Base-by-base conservation (phyloP, 2,329 filamentous ascomycete genomes). In the Colletotrichum ledebouriae region DNA sequence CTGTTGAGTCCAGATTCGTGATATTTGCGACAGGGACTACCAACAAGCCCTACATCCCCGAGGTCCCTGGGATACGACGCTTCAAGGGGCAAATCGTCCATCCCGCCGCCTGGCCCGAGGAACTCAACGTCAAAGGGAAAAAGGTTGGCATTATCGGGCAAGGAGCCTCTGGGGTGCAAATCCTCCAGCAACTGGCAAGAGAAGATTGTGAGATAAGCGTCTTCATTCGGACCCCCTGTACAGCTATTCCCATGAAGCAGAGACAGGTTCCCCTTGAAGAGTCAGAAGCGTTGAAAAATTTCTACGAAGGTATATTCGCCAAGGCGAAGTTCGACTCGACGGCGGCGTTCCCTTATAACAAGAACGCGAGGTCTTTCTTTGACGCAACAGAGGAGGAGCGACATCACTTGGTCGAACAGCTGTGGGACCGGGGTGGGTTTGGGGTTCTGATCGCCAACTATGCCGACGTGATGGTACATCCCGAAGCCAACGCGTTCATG, bases 171-270 rank as follows among this genome's bases (percentile, higher is more conserved):
- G 53, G 61, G 33, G 4, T 64, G 6, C 44, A 64, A 44, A 58
- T 64, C 17, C 15, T 58, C 2, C 53, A 64, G 25, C 33, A 64
- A 44, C 34, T 64, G 5, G 75, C 79, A 4, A 82, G 81, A 70
- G 47, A 73, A 71, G 76, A 80, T 15, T 62, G 57, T 11, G 58
- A 76, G 13, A 65, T 80, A 22, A 78, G 75, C 2, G 83, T 89
- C 2, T 87, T 88, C 71, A 83, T 89, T 64, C 80, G 88, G 17
- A 89, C 85, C 2, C 86, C 88, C 0, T 89, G 87, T 63, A 81
- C 86, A 13, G 85, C 83, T 13, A 73, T 90, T 0, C 88, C 89
- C 0, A 89, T 90, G 85, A 77, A 81, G 2, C 84, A 88, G 70
- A 75, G 79, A 3, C 59, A 75, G 3, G 72, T 88, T 1, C 79